Conservation (phyloP, 1,284 basidiomycete species). For the Ceratobasidium sp. region DNA sequence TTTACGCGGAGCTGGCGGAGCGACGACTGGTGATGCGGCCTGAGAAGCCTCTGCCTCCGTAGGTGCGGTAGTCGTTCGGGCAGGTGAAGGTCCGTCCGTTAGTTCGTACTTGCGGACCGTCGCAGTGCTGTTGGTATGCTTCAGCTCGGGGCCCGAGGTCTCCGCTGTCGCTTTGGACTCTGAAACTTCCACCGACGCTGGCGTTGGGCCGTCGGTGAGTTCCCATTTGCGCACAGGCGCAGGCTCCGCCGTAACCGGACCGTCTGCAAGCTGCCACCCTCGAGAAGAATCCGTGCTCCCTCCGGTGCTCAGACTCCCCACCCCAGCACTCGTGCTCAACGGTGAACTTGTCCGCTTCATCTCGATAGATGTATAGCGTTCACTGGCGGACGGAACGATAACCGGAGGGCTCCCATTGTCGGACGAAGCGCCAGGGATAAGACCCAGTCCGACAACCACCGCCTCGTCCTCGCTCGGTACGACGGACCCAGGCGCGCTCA, state of each 20-base stretch:
- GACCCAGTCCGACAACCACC: constrained; percentile 29
- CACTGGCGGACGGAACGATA: neutral
- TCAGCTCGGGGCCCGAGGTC: neutral
- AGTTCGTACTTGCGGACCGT: constrained; percentile 32
- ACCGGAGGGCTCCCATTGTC: constrained; percentile 34
- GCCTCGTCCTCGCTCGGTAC: constrained; percentile 38
- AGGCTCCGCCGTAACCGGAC: constrained; percentile 28
- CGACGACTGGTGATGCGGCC: constrained; percentile 1
- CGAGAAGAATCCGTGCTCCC: constrained; percentile 25
- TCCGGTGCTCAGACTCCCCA: constrained; percentile 29
- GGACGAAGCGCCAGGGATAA: constrained; percentile 14
- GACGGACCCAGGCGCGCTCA: constrained; percentile 27
- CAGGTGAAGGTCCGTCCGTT: constrained; percentile 27
- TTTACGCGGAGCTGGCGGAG: constrained; percentile 23
- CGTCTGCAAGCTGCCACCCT: constrained; percentile 40
- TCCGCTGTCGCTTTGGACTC: constrained; percentile 15
- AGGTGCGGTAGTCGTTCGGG: neutral
- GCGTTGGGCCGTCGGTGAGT: constrained; percentile 24
- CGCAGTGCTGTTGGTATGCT: constrained; percentile 21
- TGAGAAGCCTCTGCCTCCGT: neutral
- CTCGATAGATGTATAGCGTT: constrained; percentile 8
- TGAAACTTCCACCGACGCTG: constrained; percentile 15
- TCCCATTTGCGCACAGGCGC: constrained; percentile 41
- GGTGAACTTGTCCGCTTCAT: constrained; percentile 39
- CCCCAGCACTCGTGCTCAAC: constrained; percentile 20